These are phyloP conservation scores for Rosa rugosa DNA, from an alignment of 306 rosid species.

Conservation along the genomic window DNA sequence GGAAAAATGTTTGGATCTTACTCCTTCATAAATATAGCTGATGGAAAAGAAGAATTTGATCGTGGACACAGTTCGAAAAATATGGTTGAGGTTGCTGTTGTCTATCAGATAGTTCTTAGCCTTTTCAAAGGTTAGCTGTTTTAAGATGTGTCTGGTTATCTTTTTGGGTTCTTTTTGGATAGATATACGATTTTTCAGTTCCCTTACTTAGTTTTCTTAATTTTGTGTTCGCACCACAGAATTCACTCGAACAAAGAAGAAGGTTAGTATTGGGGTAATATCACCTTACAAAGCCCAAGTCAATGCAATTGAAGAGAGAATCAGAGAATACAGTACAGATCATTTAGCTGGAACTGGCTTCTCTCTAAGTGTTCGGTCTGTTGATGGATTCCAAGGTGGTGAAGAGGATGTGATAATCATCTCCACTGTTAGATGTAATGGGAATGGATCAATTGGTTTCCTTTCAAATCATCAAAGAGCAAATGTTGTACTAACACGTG, in stretches of 20 bases:
- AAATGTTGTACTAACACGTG: slow-evolving; percentile 59
- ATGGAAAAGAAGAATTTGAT: slow-evolving; percentile 33
- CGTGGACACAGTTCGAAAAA: slow-evolving; percentile 30
- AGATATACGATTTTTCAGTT: not conserved
- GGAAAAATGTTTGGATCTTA: slow-evolving; percentile 30
- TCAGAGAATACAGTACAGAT: slow-evolving; percentile 21
- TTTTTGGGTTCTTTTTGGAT: not conserved
- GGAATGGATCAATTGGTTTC: slow-evolving; percentile 44
- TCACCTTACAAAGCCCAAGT: slow-evolving; percentile 61
- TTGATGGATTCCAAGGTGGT: slow-evolving; percentile 72
- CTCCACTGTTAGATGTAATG: slow-evolving; percentile 37
- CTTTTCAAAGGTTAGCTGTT: slow-evolving; percentile 34
- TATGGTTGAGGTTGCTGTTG: slow-evolving; percentile 46
- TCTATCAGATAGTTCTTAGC: slow-evolving; percentile 42
- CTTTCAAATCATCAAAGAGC: slow-evolving; percentile 49
- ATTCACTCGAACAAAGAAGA: slow-evolving; percentile 30
- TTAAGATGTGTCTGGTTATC: not conserved
- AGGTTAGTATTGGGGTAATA: slow-evolving; percentile 58
- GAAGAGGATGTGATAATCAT: slow-evolving; percentile 61
- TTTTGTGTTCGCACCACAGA: slow-evolving; percentile 21
- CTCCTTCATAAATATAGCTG: slow-evolving; percentile 36
- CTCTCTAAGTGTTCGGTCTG: slow-evolving; percentile 45
- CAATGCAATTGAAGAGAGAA: slow-evolving; percentile 39
- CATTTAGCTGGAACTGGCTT: slow-evolving; percentile 22
- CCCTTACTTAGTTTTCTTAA: not conserved